Base-by-base conservation (phyloP, 768 basidiomycete species). In the Sarcodon aspratus region DNA sequence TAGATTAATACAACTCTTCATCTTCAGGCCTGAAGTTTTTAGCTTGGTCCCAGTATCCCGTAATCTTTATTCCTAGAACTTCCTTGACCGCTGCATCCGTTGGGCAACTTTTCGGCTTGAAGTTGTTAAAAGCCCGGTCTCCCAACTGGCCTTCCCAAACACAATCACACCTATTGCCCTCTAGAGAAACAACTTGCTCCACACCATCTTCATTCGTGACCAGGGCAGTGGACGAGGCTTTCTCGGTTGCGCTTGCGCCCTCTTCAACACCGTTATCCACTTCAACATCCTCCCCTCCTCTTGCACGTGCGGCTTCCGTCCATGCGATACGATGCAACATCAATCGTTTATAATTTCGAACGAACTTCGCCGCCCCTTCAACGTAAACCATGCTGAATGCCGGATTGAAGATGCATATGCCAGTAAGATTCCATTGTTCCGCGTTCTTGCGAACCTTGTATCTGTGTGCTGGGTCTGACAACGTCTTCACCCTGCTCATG, bases 381-480 rank as follows among this genome's bases (percentile, higher is more conserved):
- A 96, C 89, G 56, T 95, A 87, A 44, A 99, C 80, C 71, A 98
- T 75, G 58, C 76, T 83, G 72, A 97, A 97, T 32, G 75, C 67
- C 0, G 92, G 85, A 60, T 94, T 81, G 76, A 92, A 91, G 59
- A 96, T 84, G 59, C 88, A 92, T 34, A 94, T 69, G 9, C 96
- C 96, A 0, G 89, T 83, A 11, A 98, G 72, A 52, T 79, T 81
- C 62, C 85, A 73, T 61, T 96, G 92, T 59, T 95, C 88, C 1
- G 96, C 96, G 58, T 98, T 98, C 72, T 89, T 93, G 50, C 88
- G 82, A 47, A 97, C 88, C 70, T 98, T 99, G 74, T 91, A 97
- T 52, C 88, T 83, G 57, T 99, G 96, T 9, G 88, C 74, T 1
- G 86, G 91, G 61, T 98, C 93, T n/a, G 81, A 75, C 43, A 99